Percentiles rank a stretch among this genome's conserved stretches.
phyloP scores from a whole-genome alignment of 164 flowering plant genomes.

The Berberis vulgaris region DNA sequence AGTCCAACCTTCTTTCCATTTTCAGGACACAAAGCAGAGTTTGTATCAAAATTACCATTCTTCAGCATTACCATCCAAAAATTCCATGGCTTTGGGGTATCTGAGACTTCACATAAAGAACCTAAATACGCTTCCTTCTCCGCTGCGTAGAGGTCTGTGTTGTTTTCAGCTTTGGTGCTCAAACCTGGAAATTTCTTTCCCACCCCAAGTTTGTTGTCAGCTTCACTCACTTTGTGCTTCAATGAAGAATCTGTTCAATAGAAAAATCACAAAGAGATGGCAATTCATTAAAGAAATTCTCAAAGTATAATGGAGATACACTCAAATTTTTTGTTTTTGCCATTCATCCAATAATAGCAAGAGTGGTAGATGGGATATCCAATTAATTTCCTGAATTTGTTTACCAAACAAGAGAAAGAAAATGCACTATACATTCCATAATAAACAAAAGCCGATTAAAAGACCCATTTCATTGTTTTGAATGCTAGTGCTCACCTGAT shows the following conservation, averaged over 20 bases:
- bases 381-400: too few relatives aligned
- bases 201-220: conserved; percentile 50
- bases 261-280: background rate
- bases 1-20: conserved; percentile 53
- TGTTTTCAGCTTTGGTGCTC: background rate
- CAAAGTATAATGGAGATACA: too few relatives aligned
- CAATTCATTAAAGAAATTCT: too few relatives aligned
- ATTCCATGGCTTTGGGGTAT: conserved; percentile 43
- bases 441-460: background rate
- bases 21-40: conserved; percentile 52
- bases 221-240: conserved; percentile 39
- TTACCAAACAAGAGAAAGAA: background rate
- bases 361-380: too few relatives aligned
- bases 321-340: too few relatives aligned
- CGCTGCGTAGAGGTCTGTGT: conserved; percentile 45
- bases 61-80: conserved; percentile 89
- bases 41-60: conserved; percentile 66
- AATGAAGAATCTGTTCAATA: conserved; percentile 17
- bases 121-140: conserved; percentile 52
- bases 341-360: too few relatives aligned
- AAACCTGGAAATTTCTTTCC: conserved; percentile 31
- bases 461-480: background rate
- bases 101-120: conserved; percentile 43
- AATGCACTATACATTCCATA: too few relatives aligned
- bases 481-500: conserved; percentile 23